phyloP scores from a whole-genome alignment of 2,329 filamentous ascomycete genomes.

The Macroventuria anomochaeta region DNA sequence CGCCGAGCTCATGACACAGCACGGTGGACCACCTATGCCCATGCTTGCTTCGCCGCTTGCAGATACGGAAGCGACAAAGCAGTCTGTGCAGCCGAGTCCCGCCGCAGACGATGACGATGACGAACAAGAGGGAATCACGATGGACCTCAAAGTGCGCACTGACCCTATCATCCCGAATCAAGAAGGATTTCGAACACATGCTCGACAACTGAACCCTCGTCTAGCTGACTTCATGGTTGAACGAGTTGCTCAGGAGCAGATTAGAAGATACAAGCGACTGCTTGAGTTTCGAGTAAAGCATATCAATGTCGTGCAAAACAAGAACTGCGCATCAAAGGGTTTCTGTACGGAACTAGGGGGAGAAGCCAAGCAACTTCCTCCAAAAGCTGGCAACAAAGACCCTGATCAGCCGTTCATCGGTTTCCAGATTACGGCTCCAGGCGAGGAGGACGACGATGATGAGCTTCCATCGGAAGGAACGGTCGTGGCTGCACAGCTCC shows the following conservation, averaged over 20 bases:
- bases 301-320: slow-evolving; percentile 62
- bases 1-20: slow-evolving; percentile 61
- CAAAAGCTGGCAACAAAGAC: slow-evolving; percentile 65
- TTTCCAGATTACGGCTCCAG: slow-evolving; percentile 63
- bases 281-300: slow-evolving; percentile 75
- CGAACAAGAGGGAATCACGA: slow-evolving; percentile 64
- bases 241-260: slow-evolving; percentile 81
- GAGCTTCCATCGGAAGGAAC: slow-evolving; percentile 70
- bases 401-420: slow-evolving; percentile 62
- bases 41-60: slow-evolving; percentile 58
- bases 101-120: slow-evolving; percentile 50
- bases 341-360: slow-evolving; percentile 74
- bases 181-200: slow-evolving; percentile 77
- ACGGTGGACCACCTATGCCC: slow-evolving; percentile 65
- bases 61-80: slow-evolving; percentile 45
- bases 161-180: slow-evolving; percentile 74
- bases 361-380: slow-evolving; percentile 66
- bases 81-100: slow-evolving; percentile 41
- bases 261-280: slow-evolving; percentile 78
- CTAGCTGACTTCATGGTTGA: slow-evolving; percentile 74
- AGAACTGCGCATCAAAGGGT: slow-evolving; percentile 65
- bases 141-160: slow-evolving; percentile 67
- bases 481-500: slow-evolving; percentile 76
- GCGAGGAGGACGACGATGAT: slow-evolving; percentile 68
- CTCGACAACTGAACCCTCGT: slow-evolving; percentile 75